Percentiles rank a stretch among this genome's conserved stretches.
Conservation (phyloP, 2,329 filamentous ascomycete species). For the Hypoxylon sp. region DNA sequence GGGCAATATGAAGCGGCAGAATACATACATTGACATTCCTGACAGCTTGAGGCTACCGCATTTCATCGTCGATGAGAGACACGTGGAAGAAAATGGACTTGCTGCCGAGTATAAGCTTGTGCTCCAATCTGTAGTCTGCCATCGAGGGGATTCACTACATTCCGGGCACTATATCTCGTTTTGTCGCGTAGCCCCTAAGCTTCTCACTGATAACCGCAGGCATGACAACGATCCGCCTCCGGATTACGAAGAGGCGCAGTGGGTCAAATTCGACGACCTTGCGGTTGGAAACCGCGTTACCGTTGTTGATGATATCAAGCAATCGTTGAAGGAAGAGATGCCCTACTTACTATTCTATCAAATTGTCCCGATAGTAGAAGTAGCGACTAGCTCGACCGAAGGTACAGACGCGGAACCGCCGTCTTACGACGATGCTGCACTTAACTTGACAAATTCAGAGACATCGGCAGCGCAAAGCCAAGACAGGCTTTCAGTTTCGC, state of each 20-base stretch:
- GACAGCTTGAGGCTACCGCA: conserved; percentile 84
- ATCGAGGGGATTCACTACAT: conserved; percentile 86
- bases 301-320: conserved; percentile 82
- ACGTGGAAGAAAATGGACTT: conserved; percentile 75
- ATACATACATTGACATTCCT: conserved; percentile 93
- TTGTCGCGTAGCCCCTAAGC: conserved; percentile 78
- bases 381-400: conserved; percentile 65
- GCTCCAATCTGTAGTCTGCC: conserved; percentile 92
- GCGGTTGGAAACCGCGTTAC: conserved; percentile 75
- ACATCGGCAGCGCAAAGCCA: conserved; percentile 49
- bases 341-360: conserved; percentile 97
- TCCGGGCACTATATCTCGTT: conserved; percentile 94
- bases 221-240: conserved; percentile 71
- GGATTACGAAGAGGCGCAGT: conserved; percentile 79
- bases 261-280: conserved; percentile 96
- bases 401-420: conserved; percentile 68
- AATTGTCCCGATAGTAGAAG: conserved; percentile 87
- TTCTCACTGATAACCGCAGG: conserved; percentile 72
- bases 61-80: conserved; percentile 86
- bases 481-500: conserved; percentile 54
- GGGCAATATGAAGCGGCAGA: conserved; percentile 78
- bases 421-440: conserved; percentile 70
- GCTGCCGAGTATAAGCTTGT: conserved; percentile 94
- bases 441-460: conserved; percentile 59
- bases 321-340: conserved; percentile 86